Evolutionary conservation across 2,329 filamentous ascomycete species (phyloP), one percentile per base, ranked within the genome.

Genomic region (Botryosphaeria dothidea): DNA sequence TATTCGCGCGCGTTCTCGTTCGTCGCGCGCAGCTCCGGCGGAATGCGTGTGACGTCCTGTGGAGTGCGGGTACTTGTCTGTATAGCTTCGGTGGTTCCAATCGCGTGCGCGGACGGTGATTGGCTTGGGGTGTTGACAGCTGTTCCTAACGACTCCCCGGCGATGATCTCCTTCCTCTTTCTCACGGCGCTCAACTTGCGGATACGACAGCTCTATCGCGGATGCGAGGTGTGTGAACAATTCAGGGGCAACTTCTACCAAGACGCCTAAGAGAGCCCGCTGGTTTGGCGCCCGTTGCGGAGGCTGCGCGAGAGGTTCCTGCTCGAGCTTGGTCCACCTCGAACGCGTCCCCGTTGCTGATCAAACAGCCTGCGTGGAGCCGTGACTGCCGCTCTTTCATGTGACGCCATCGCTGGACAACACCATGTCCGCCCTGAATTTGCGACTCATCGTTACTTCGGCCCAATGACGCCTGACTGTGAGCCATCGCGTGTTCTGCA

Each of bases 121-220:
- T 64, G 61, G 61, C 38, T n/a, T 60, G 27, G 41, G 29, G 56
- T 60, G 41, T 60, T 60, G 56, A 60, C 56, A 60, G 56, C 56
- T 60, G 56, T 60, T 46, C 41, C 43, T 60, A 31, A 21, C 25
- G n/a, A 17, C 13, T 27, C 21, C n/a, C 25, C 25, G 7, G n/a
- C 41, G 56, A 7, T 60, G 56, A 60, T 60, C 56, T 46, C 56
- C 56, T 60, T 60, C 56, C 56, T 60, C 25, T 60, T 60, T 60
- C 27, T 46, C 56, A n/a, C 56, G 56, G 6, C 21, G 17, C 51
- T n/a, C 41, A 45, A 36, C 56, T 34, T 19, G 56, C 56, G 56
- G 54, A 58, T 45, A 58, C 54, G 54, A 29, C 17, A 19, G 54
- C 15, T 5, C 29, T 43, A 27, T 25, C 19, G 27, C 17, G 15